Base-by-base conservation (phyloP, 306 rosid genomes). In the Cercis canadensis region DNA sequence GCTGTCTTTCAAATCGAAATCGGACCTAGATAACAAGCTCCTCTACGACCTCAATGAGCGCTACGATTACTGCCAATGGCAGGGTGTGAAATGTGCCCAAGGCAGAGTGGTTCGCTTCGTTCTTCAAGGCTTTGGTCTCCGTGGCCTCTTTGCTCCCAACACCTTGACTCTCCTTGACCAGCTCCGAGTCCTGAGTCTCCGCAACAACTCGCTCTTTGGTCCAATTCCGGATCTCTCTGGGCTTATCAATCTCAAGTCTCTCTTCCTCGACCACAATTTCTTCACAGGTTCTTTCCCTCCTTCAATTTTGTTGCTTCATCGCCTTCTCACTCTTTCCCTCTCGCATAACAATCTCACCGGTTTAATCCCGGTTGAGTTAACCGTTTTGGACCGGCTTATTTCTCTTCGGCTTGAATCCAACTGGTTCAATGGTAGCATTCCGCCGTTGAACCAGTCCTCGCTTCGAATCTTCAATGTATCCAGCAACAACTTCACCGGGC, bases 11-110 rank as follows among this genome's bases (percentile, higher is more conserved):
- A 90, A 90, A 36, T 80, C 84, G 4, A 66, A 83, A 75, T 93
- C 94, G n/a, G 98, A 93, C 89, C 80, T 79, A 51, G 67, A 80
- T 87, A 67, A 86, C 96, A 82, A 57, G 53, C 97, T 93, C 41
- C 81, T 90, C 50, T 93, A 72, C 83, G 10, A 72, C 0, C 83
- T 88, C 6, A 80, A 87, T 62, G 96, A 90, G 76, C 88, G 75
- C 10, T 85, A 77, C 76, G 97, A 88, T 75, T 93, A 87, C 80
- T 93, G 98, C 66, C 73, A 84, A 49, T 93, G 98, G 97, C 84
- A 79, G 40, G 98, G 98, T 32, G 97, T 93, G 10, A 93, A 88
- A 43, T 93, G 98, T 64, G 75, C 81, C 1, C 97, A 90, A 15
- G 88, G 88, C 32, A 88, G 94, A 2, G 96, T 93, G 0, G 87